Conservation (phyloP, 75 land plant species). For the Pinus tabuliformis region DNA sequence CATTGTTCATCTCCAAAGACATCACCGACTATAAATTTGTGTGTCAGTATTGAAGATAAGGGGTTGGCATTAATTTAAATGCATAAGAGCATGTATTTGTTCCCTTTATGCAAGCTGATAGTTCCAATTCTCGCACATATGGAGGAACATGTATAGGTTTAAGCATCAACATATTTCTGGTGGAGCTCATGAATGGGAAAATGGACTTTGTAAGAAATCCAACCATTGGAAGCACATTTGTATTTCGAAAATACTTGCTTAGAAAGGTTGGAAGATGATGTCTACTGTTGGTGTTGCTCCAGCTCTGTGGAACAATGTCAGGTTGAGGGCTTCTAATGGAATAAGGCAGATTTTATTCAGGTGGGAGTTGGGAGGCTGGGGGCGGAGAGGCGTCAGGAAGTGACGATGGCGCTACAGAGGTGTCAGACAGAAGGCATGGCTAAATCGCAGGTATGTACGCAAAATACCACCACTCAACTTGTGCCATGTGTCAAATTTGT, state of each 20-base stretch:
- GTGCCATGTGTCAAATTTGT: too few relatives aligned
- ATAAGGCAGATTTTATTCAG: too few relatives aligned
- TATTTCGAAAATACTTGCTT: conserved; percentile 13
- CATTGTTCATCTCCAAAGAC: conserved; percentile 7
- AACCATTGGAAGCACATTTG: conserved; percentile 69
- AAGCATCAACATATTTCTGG: conserved; percentile 81
- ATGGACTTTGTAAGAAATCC: conserved; percentile 74
- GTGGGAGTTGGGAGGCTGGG: too few relatives aligned
- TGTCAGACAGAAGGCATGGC: too few relatives aligned
- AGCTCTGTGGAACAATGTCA: too few relatives aligned
- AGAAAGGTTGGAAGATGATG: too few relatives aligned
- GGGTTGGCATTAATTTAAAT: conserved; percentile 78
- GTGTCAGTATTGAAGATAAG: conserved; percentile 91
- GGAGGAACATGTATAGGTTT: conserved; percentile 98
- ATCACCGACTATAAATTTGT: conserved; percentile 46
- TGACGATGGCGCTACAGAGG: too few relatives aligned
- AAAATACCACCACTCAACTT: too few relatives aligned
- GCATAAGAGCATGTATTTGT: conserved; percentile 74
- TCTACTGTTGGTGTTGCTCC: too few relatives aligned
- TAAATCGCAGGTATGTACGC: too few relatives aligned
- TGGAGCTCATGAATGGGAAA: conserved; percentile 85
- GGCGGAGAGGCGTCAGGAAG: too few relatives aligned
- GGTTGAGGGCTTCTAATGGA: too few relatives aligned
- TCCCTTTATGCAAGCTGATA: conserved; percentile 93
- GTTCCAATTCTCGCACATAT: conserved; percentile 71